These are phyloP conservation scores for Colletotrichum sansevieriae DNA, from an alignment of 2,329 filamentous ascomycete species.

Conservation along the genomic window DNA sequence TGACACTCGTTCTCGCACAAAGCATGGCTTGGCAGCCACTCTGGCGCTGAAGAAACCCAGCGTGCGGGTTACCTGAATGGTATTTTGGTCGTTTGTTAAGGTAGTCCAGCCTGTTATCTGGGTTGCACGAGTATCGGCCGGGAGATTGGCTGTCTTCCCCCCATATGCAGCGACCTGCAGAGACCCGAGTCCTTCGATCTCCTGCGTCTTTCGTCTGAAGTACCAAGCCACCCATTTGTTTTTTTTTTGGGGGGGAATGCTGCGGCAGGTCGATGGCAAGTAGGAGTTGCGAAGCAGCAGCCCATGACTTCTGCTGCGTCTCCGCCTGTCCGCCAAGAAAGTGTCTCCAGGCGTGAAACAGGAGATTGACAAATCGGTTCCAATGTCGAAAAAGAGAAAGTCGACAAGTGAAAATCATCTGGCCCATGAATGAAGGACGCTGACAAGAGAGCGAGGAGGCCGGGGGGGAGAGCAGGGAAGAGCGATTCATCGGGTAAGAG, in stretches of 20 bases:
- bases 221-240: conserved; percentile 4
- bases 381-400: neutral
- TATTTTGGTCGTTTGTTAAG: neutral
- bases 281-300: conserved; percentile 10
- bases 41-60: too few relatives aligned
- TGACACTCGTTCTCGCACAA: conserved; percentile 15
- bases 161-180: conserved; percentile 37
- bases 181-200: conserved; percentile 33
- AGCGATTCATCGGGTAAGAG: conserved; percentile 14
- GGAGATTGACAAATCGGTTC: conserved; percentile 30
- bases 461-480: neutral
- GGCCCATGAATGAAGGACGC: neutral
- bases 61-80: neutral
- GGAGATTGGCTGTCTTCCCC: conserved; percentile 30
- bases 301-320: conserved; percentile 27
- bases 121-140: conserved; percentile 23
- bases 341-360: conserved; percentile 38
- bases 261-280: neutral
- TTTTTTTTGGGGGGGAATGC: neutral
- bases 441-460: neutral
- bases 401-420: neutral
- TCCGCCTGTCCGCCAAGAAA: conserved; percentile 38
- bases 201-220: conserved; percentile 35
- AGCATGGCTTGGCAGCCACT: conserved; percentile 17
- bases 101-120: neutral